phyloP scores from a whole-genome alignment of 192 early-diverging fungal species.

The Podila epigama region DNA sequence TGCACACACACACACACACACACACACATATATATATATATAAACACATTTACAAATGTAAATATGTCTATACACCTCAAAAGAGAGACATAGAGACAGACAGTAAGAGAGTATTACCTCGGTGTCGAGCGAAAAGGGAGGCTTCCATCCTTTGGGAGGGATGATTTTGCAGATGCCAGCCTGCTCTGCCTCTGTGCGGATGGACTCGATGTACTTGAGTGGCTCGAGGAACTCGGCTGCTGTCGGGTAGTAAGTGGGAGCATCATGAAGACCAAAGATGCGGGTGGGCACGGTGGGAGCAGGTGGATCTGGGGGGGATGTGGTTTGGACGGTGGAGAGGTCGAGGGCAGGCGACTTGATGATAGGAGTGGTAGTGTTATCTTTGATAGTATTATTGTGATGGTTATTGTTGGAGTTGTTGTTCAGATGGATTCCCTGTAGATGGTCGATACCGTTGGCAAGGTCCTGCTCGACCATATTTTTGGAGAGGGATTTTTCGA shows the following conservation, averaged over 20 bases:
- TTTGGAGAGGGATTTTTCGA: no score
- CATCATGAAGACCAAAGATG: constrained; percentile 77
- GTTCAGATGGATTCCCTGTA: background rate
- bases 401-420: background rate
- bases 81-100: no score
- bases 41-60: no score
- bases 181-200: constrained; percentile 76
- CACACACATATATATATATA: no score
- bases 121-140: constrained; percentile 84
- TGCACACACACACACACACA: no score
- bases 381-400: background rate
- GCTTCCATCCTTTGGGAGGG: constrained; percentile 87
- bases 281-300: constrained; percentile 20
- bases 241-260: constrained; percentile 85
- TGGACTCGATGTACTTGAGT: constrained; percentile 84
- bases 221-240: constrained; percentile 86
- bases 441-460: background rate
- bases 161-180: constrained; percentile 93
- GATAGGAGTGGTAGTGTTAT: no score
- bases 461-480: background rate
- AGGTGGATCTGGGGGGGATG: constrained; percentile 17
- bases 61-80: no score
- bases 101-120: no score
- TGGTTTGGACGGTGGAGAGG: constrained; percentile 33
- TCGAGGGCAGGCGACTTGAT: constrained; percentile 23